phyloP scores from a whole-genome alignment of 2,329 filamentous ascomycete genomes.

The Cladobotryum protrusum region DNA sequence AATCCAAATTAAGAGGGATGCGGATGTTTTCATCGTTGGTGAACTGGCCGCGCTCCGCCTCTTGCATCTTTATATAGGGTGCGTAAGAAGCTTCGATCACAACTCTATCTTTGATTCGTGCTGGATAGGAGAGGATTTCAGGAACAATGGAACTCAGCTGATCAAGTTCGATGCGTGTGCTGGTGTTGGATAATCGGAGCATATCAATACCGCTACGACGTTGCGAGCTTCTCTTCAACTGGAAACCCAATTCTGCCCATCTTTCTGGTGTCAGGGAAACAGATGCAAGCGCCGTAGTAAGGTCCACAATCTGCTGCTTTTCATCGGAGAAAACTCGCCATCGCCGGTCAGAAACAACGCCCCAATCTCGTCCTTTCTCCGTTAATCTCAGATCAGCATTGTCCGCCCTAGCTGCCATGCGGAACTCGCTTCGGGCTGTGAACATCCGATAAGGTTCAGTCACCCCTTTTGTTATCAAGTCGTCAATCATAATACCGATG shows the following conservation, averaged over 20 bases:
- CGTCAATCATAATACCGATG: constrained; percentile 98
- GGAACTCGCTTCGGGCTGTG: constrained; percentile 90
- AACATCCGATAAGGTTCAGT: constrained; percentile 99
- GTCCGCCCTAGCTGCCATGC: constrained; percentile 85
- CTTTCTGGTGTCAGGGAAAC: constrained; percentile 53
- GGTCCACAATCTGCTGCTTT: constrained; percentile 58
- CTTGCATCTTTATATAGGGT: constrained; percentile 74
- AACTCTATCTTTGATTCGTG: constrained; percentile 61
- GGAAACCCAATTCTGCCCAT: constrained; percentile 68
- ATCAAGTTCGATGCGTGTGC: constrained; percentile 37
- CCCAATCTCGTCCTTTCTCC: constrained; percentile 65
- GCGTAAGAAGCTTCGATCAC: constrained; percentile 79
- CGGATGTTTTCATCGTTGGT: constrained; percentile 68
- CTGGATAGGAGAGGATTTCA: constrained; percentile 46
- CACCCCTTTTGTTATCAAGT: constrained; percentile 93
- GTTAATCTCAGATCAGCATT: constrained; percentile 90
- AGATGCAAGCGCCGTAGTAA: constrained; percentile 54
- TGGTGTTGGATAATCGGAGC: constrained; percentile 59
- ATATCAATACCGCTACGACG: constrained; percentile 73
- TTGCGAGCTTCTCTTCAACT: constrained; percentile 57
- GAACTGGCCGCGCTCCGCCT: constrained; percentile 58
- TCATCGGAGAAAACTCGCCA: constrained; percentile 67
- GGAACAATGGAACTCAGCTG: constrained; percentile 54
- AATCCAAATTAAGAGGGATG: constrained; percentile 71
- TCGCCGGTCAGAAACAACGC: constrained; percentile 70